Evolutionary conservation across 768 basidiomycete genomes (phyloP), one percentile per base, ranked within the genome.

Genomic region (Psilocybe cubensis): DNA sequence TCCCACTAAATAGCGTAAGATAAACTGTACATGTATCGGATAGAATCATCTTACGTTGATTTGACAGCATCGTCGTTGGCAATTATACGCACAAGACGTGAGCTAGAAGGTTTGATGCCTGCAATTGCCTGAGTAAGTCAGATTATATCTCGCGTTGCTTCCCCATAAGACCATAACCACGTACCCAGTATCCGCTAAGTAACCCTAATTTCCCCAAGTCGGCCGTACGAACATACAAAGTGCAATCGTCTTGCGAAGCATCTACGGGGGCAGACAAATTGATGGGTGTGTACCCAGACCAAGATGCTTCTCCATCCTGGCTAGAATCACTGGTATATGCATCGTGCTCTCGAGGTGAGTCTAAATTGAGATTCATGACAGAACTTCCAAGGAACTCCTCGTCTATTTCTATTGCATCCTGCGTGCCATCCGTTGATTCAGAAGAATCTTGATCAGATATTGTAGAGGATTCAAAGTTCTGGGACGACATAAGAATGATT

Each of bases 141-240:
- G 62, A 47, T 60, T 10, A 56, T 17, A 20, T 27, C 35, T 38
- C 3, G n/a, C 25, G 28, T 43, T 20, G 9, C 27, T 44, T 29
- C 23, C 2, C 5, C 24, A 10, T 8, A 24, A 35, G 8, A 23
- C 33, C 23, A 5, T 27, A 29, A 28, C 10, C 31, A 66, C 73
- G 49, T 70, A 90, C 92, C 93, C 92, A 94, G 66, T 93, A 92
- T 28, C 87, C 87, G 59, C 83, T 82, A 48, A 91, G 76, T 5
- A 87, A 68, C 12, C 92, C 91, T 40, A 91, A 72, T 51, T 76
- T 81, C 35, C 83, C 80, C 14, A 94, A 75, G 56, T 89, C 86
- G n/a, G 76, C 65, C 2, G 88, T 85, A 28, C 80, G 79, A 29
- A 90, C 62, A 67, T 87, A 91, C 0, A 92, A 62, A 3, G 87